Evolutionary conservation across 2,329 filamentous ascomycete genomes (phyloP).

Genomic region (Fusarium papillatum): DNA sequence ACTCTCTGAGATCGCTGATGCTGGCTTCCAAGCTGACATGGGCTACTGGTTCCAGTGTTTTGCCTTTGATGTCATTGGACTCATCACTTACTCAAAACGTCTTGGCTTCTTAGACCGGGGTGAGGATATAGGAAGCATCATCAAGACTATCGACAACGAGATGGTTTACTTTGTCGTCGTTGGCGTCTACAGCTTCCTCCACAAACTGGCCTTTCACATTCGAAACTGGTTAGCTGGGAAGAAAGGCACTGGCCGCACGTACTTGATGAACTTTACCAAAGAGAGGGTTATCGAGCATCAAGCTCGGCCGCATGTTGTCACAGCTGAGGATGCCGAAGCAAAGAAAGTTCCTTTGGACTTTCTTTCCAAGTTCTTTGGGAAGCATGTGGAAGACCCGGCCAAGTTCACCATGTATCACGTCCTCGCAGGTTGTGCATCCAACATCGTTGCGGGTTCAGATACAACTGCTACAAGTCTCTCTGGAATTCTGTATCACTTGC

Average conservation of each 20-base stretch:
- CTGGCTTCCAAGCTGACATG: not conserved
- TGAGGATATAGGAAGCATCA: constrained; percentile 21
- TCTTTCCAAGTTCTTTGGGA: not conserved
- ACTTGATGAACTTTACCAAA: constrained; percentile 22
- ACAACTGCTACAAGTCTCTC: constrained; percentile 4
- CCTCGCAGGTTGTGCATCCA: not conserved
- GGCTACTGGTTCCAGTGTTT: constrained; percentile 34
- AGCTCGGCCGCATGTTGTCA: not conserved
- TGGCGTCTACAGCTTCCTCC: constrained; percentile 13
- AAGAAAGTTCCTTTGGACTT: not conserved
- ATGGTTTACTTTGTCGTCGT: constrained; percentile 8
- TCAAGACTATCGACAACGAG: constrained; percentile 18
- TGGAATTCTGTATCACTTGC: not conserved
- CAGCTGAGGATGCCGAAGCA: not conserved
- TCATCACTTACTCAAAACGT: constrained; percentile 32
- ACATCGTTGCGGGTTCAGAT: constrained; percentile 5
- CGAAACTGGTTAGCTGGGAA: constrained; percentile 18
- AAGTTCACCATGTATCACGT: constrained; percentile 6
- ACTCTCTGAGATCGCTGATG: constrained; percentile 3
- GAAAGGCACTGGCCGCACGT: constrained; percentile 13
- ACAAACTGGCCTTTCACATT: constrained; percentile 1
- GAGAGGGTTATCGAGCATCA: constrained; percentile 17
- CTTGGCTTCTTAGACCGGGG: constrained; percentile 26
- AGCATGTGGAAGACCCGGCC: not conserved
- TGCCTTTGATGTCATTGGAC: constrained; percentile 28